A percentile compares a stretch with the other conserved stretches of the same genome.
Evolutionary conservation across 768 basidiomycete genomes (phyloP).

Genomic region (Trametes gibbosa): DNA sequence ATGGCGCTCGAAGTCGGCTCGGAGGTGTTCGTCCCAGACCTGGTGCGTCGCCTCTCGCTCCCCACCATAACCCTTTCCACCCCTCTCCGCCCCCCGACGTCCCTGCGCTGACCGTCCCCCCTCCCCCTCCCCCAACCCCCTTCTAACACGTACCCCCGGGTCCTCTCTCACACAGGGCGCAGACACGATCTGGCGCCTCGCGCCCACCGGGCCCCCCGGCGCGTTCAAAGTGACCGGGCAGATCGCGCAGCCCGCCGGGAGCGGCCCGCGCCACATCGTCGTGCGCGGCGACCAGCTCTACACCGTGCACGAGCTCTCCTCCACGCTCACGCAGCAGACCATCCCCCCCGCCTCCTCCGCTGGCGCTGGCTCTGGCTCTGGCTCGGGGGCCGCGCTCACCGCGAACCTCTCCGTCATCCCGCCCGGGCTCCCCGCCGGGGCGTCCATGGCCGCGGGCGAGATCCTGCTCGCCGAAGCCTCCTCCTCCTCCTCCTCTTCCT

Average conservation of each 20-base stretch:
- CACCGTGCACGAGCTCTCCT: constrained; percentile 53
- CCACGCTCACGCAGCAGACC: constrained; percentile 57
- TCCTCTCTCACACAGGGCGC: constrained; percentile 42
- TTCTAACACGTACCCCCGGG: neutral
- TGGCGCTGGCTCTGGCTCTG: constrained; percentile 40
- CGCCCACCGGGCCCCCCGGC: constrained; percentile 39
- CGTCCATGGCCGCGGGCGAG: constrained; percentile 53
- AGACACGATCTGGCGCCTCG: constrained; percentile 68
- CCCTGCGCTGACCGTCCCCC: no score
- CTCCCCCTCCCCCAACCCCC: neutral
- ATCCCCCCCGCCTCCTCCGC: constrained; percentile 49
- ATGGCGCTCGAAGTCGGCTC: constrained; percentile 54
- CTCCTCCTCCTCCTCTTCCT: no score
- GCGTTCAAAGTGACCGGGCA: constrained; percentile 54
- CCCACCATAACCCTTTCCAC: neutral
- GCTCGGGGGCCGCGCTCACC: constrained; percentile 35
- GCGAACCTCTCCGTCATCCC: constrained; percentile 49
- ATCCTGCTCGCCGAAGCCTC: constrained; percentile 56
- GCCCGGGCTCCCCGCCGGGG: constrained; percentile 36
- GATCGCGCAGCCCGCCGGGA: constrained; percentile 56
- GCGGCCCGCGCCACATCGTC: constrained; percentile 55
- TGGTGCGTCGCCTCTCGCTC: no score
- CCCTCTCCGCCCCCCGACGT: no score
- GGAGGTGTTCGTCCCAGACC: constrained; percentile 66
- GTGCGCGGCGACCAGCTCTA: constrained; percentile 45